Base-by-base conservation (phyloP, 805 yeast genomes). In the Candida sonorensis region DNA sequence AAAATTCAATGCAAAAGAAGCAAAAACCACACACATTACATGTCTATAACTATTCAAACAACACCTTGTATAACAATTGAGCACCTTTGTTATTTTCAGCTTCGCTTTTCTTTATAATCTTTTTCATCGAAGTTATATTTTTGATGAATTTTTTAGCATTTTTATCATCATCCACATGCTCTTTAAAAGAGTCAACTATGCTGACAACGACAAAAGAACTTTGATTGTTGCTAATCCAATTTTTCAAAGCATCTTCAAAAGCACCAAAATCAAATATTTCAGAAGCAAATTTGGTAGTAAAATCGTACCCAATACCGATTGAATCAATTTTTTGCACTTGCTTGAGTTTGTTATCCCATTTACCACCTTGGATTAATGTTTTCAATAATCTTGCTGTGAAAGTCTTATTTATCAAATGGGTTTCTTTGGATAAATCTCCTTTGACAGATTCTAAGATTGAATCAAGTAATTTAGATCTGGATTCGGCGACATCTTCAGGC, bases 131-230 rank as follows among this genome's bases (percentile, higher is more conserved):
- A 55, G 71, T 72, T 48, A 88, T 61, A 18, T 64, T 69, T 50
- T 75, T 69, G 36, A 64, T 49, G 43, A 82, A 75, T 19, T 59
- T 53, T 37, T 69, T 62, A 26, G 62, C 61, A 21, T 38, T 37
- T 32, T 70, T 66, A 28, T 64, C 60, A 31, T 59, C 51, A 17
- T 59, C 50, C n/a, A n/a, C n/a, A 28, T 59, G 51, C 3, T 63
- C 65, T 31, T 63, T 60, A 47, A 81, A 64, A 18, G 70, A 69
- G 59, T 90, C 97, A 45, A 67, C 71, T n/a, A 86, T 59, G 1
- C 95, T 75, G 30, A 85, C 88, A 33, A 88, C 65, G 12, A 85
- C 83, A 52, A 90, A 90, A 12, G 94, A 75, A 25, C 92, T 84
- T 26, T 74, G 71, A 24, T 69, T 66, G 40, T 72, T 72, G 4